Evolutionary conservation across 495 filamentous ascomycete species (phyloP), one percentile per base, ranked within the genome.

Genomic region (Daldinia loculata): DNA sequence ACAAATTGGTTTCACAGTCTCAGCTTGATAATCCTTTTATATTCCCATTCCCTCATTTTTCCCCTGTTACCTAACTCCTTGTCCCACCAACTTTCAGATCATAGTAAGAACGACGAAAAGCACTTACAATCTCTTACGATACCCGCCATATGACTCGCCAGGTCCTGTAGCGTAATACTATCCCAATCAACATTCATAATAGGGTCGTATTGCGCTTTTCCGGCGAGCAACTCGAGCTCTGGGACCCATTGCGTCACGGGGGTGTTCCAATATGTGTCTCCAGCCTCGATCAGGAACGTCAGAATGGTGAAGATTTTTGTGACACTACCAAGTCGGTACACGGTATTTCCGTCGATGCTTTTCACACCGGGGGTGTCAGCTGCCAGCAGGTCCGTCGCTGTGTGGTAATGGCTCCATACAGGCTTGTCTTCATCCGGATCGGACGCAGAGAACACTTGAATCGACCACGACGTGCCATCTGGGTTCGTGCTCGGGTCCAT

Each of bases 201-300:
- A 7, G 76, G 79, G 70, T 88, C 77, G 2, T 63, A 61, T 48
- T 71, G 71, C 0, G 74, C 76, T 27, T 66, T 71, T 6, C 69
- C 74, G 8, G 78, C 76, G 2, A 79, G 74, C 6, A 67, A 69
- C 19, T 81, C 69, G 17, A 89, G 76, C 71, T 90, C 86, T 0
- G 89, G 88, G 0, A 90, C 75, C 65, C 84, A 88, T 29, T 86
- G 80, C 52, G 79, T 90, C 59, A 83, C 79, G 6, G 81, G 81
- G 3, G 75, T 79, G 50, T 79, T 84, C 80, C 74, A 84, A 58
- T 74, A 76, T 34, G 22, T 76, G 53, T 77, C 83, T 32, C 74
- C 82, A 62, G 78, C 83, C 71, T 77, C 81, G 61, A 57, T 66
- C 30, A 90, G 74, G 58, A 84, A 82, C 6, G 83, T 79, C 15